These are phyloP conservation scores for Phytopythium montanum DNA, from an alignment of 352 stramenopile genomes.

Conservation along the genomic window DNA sequence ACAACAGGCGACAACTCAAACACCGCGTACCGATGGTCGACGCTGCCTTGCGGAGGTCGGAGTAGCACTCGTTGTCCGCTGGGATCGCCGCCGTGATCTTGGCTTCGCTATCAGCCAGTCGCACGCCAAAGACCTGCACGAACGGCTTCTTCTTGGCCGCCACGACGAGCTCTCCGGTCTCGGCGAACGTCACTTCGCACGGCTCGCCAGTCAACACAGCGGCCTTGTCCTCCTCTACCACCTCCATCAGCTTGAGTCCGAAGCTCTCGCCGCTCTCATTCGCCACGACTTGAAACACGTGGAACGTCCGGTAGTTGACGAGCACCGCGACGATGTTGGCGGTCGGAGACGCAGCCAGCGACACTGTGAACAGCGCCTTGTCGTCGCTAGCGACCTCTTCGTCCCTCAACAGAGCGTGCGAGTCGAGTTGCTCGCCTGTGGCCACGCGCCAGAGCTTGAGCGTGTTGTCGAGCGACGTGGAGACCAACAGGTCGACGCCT, in stretches of 20 bases:
- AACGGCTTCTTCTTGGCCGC: constrained; percentile 65
- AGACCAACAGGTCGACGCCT: constrained; percentile 41
- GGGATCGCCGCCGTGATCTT: not conserved
- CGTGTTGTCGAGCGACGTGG: constrained; percentile 78
- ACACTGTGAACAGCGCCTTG: constrained; percentile 53
- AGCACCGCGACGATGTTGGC: constrained; percentile 59
- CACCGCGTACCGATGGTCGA: constrained; percentile 44
- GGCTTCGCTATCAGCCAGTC: constrained; percentile 18
- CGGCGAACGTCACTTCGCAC: constrained; percentile 45
- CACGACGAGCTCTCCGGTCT: constrained; percentile 38
- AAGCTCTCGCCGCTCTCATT: constrained; percentile 10
- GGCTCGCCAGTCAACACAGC: constrained; percentile 38
- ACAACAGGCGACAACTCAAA: constrained; percentile 3
- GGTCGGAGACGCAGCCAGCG: constrained; percentile 46
- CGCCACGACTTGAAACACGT: constrained; percentile 54
- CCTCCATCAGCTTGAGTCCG: constrained; percentile 20
- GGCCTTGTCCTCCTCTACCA: constrained; percentile 26
- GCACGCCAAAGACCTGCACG: constrained; percentile 49
- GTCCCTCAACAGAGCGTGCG: constrained; percentile 38
- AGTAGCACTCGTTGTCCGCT: constrained; percentile 22
- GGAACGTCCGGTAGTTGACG: constrained; percentile 40
- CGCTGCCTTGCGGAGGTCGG: constrained; percentile 40
- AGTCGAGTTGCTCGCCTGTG: constrained; percentile 48
- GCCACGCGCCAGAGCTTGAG: constrained; percentile 73
- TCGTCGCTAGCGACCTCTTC: constrained; percentile 19